Percentiles rank a stretch among this genome's conserved stretches.
Evolutionary conservation across 2,329 filamentous ascomycete species (phyloP).

Genomic region (Neopestalotiopsis sp.): DNA sequence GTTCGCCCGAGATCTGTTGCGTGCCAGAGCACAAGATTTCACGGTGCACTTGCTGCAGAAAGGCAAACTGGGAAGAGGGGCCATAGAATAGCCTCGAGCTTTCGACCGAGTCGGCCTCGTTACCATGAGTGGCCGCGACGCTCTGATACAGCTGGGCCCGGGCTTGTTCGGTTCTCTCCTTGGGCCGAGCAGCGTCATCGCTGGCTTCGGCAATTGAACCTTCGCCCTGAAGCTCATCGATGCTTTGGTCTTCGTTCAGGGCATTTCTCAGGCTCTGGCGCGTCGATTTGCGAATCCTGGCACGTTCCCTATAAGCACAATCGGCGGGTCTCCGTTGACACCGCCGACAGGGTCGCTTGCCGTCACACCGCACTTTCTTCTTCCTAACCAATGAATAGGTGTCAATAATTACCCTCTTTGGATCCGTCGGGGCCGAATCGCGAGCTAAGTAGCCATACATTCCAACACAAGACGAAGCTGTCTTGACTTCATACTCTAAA

Average conservation of each 20-base stretch:
- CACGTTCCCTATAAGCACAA: background rate
- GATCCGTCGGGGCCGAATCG: too few species aligned
- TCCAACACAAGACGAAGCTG: too few species aligned
- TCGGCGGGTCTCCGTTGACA: conserved; percentile 6
- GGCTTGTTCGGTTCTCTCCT: background rate
- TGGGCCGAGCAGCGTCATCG: background rate
- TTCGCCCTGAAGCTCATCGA: background rate
- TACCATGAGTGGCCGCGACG: conserved; percentile 26
- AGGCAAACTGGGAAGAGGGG: conserved; percentile 35
- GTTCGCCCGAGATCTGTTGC: conserved; percentile 23
- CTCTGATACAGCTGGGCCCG: conserved; percentile 28
- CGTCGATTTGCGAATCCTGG: conserved; percentile 2
- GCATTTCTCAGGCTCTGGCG: background rate
- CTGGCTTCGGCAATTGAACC: background rate
- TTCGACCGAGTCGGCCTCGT: conserved; percentile 25
- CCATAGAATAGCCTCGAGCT: conserved; percentile 34
- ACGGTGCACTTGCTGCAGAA: conserved; percentile 35
- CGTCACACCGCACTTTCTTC: conserved; percentile 11
- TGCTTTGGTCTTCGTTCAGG: background rate
- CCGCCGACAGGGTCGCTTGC: conserved; percentile 6
- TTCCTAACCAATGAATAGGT: background rate
- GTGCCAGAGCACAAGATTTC: conserved; percentile 29
- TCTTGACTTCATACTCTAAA: too few species aligned
- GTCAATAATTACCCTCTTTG: too few species aligned
- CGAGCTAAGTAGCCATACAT: too few species aligned